These are phyloP conservation scores for Sclerotinia glacialis DNA, from an alignment of 2,329 filamentous ascomycete genomes.

Conservation along the genomic window DNA sequence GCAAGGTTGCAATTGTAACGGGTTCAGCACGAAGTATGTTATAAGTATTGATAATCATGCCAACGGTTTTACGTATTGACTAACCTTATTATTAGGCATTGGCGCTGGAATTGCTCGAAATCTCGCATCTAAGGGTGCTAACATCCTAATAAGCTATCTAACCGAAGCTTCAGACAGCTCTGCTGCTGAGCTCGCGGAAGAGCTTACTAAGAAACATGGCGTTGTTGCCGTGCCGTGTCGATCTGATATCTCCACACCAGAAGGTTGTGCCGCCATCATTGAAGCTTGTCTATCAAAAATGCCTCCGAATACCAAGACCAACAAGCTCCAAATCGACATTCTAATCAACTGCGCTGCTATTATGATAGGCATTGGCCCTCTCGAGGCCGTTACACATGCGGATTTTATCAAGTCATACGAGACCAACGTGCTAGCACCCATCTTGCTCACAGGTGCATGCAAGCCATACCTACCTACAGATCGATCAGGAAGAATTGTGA, in stretches of 20 bases:
- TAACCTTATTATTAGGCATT: constrained; percentile 56
- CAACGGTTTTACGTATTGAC: background rate
- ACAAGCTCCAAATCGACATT: constrained; percentile 69
- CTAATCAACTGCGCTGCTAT: constrained; percentile 81
- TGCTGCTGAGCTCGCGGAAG: constrained; percentile 51
- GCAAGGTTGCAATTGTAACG: constrained; percentile 73
- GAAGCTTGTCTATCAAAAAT: constrained; percentile 45
- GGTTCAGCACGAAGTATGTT: constrained; percentile 68
- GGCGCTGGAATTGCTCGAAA: constrained; percentile 60
- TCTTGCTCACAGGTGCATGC: constrained; percentile 71
- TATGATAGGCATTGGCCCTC: constrained; percentile 56
- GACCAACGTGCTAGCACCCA: constrained; percentile 76
- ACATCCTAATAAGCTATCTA: constrained; percentile 61
- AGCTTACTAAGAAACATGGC: constrained; percentile 53
- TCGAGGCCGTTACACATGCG: constrained; percentile 57
- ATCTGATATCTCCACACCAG: constrained; percentile 64
- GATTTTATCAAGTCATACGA: constrained; percentile 70
- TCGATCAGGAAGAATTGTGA: constrained; percentile 61
- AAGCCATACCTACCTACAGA: constrained; percentile 65
- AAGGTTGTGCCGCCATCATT: constrained; percentile 58
- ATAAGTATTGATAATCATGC: background rate
- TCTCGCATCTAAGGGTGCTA: constrained; percentile 62
- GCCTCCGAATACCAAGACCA: constrained; percentile 38
- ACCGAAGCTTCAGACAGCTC: constrained; percentile 54
- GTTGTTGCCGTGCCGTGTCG: constrained; percentile 62